phyloP scores from a whole-genome alignment of 345 rosid species.

The Theobroma cacao region DNA sequence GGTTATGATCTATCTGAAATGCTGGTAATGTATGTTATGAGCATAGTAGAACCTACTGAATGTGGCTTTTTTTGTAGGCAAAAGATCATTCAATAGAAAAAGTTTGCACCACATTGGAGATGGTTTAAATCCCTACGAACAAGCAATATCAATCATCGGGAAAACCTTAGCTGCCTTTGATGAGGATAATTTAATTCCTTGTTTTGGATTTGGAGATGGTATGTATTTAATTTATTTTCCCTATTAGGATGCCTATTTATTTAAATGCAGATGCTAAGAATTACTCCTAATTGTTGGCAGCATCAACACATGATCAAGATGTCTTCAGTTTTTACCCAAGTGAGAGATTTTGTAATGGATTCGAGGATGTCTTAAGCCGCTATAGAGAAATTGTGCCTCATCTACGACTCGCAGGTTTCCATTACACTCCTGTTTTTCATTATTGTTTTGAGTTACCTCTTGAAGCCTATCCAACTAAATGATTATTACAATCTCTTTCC shows the following conservation, averaged over 20 bases:
- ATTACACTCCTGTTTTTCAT: not conserved
- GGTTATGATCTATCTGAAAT: slow-evolving; percentile 43
- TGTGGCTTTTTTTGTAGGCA: slow-evolving; percentile 44
- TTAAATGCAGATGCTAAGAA: slow-evolving; percentile 11
- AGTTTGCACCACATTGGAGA: slow-evolving; percentile 78
- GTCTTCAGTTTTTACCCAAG: slow-evolving; percentile 78
- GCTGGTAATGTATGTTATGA: slow-evolving; percentile 12
- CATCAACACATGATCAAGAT: slow-evolving; percentile 94
- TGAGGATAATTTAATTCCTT: slow-evolving; percentile 92
- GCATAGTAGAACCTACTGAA: slow-evolving; percentile 6
- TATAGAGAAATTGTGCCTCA: slow-evolving; percentile 82
- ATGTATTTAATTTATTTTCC: slow-evolving; percentile 7
- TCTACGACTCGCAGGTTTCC: slow-evolving; percentile 77
- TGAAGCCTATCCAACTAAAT: slow-evolving; percentile 6
- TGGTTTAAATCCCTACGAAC: slow-evolving; percentile 80
- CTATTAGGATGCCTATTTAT: not conserved
- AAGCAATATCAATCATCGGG: slow-evolving; percentile 88
- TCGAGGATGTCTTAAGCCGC: slow-evolving; percentile 79
- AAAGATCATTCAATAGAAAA: slow-evolving; percentile 60
- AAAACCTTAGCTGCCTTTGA: slow-evolving; percentile 83
- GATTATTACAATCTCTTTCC: slow-evolving; percentile 12
- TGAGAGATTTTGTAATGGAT: slow-evolving; percentile 76
- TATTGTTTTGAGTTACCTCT: not conserved
- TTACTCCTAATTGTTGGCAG: slow-evolving; percentile 36
- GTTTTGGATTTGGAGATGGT: slow-evolving; percentile 99